Base-by-base conservation (phyloP, 1,284 basidiomycete genomes). In the Vanrija pseudolonga region DNA sequence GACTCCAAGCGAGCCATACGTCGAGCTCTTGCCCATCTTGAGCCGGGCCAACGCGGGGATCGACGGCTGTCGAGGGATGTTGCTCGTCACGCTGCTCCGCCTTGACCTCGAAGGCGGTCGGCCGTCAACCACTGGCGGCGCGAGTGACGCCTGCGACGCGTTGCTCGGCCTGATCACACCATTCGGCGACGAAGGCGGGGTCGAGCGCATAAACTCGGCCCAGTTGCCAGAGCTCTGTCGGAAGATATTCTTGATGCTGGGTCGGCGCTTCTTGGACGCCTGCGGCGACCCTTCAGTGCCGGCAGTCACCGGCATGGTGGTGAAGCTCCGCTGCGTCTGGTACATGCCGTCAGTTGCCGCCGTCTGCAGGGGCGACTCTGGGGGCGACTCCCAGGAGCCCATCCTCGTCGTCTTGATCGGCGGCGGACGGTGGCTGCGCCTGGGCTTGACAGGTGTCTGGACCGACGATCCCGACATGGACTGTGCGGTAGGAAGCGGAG, bases 191-290 rank as follows among this genome's bases (percentile, higher is more conserved):
- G 45, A 18, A 8, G 51, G 51, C 17, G 55, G 46, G 8, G 55
- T 52, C 2, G 45, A 8, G 11, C 56, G 56, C 17, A 69, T 66
- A 4, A 74, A 58, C 24, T 71, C 72, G 18, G 61, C 59, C 72
- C 72, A 74, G 51, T 66, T 70, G 8, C 72, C 72, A 0, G 70
- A 72, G 23, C 60, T 57, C 0, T 64, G 62, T 3, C 70, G 62
- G 58, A 74, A 74, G 22, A 73, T 69, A 45, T 64, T 67, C 20
- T 63, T 56, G 19, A 73, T 51, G 24, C 57, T 66, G 0, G 71
- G 69, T 20, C 70, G 56, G 43, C 65, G 57, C 20, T 45, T 54
- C 41, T 55, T 52, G 37, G n/a, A 6, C 19, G 39, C 39, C 39
- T 40, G 7, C 7, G 39, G n/a, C n/a, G n/a, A 18, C n/a, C n/a